Evolutionary conservation across 1,284 basidiomycete species (phyloP).

Genomic region (Boletus mariae): DNA sequence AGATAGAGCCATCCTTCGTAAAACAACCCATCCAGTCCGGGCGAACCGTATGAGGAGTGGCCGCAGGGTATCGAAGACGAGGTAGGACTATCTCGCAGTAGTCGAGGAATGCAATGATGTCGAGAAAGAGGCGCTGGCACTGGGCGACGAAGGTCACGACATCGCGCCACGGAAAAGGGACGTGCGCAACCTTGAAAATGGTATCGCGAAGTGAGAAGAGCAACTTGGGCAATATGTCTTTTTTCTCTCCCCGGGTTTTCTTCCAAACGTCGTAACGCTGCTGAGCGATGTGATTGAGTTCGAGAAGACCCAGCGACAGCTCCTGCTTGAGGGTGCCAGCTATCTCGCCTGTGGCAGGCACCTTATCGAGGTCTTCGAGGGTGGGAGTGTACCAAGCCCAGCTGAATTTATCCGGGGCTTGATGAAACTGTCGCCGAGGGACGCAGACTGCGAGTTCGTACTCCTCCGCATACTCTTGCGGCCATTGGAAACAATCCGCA

Average conservation of each 20-base stretch:
- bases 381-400: background rate
- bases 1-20: background rate
- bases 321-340: background rate
- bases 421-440: background rate
- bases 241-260: background rate
- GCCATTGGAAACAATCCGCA: background rate
- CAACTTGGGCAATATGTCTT: background rate
- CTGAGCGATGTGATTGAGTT: background rate
- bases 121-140: background rate
- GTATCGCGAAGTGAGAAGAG: background rate
- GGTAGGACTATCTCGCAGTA: background rate
- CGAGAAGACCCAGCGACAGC: background rate
- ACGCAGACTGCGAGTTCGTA: background rate
- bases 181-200: background rate
- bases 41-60: background rate
- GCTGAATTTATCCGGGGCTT: background rate
- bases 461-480: background rate
- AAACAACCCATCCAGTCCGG: constrained; percentile 8
- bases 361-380: background rate
- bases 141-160: background rate
- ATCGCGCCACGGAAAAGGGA: background rate
- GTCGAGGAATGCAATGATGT: constrained; percentile 1
- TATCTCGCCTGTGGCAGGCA: background rate
- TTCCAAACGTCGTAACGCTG: background rate
- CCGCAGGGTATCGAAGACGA: background rate